Percentiles rank a stretch among this genome's conserved stretches.
Conservation (phyloP, 164 flowering plant species). For the Macadamia tetraphylla region DNA sequence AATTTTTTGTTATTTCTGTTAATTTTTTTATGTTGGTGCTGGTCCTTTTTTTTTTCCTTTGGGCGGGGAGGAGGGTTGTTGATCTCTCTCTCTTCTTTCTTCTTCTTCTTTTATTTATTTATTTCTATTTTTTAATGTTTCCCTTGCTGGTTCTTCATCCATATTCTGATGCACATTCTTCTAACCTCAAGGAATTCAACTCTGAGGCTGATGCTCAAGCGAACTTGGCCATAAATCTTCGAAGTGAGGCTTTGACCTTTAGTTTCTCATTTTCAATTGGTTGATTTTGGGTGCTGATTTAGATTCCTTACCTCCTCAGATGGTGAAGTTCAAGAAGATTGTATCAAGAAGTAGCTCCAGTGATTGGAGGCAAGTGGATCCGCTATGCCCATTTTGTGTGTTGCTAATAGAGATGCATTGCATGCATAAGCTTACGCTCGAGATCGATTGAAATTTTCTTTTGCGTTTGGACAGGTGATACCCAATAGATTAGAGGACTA, state of each 20-base stretch:
- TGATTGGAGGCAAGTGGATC: background rate
- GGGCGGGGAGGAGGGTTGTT: no score
- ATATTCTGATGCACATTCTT: constrained; percentile 1
- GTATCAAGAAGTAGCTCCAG: constrained; percentile 5
- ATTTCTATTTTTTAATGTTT: no score
- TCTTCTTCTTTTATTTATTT: background rate
- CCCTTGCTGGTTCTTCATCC: background rate
- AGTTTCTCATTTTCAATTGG: background rate
- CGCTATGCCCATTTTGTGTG: background rate
- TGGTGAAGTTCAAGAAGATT: constrained; percentile 50
- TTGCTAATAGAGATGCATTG: background rate
- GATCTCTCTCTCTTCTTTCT: background rate
- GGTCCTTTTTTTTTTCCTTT: background rate
- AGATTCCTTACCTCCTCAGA: constrained; percentile 33
- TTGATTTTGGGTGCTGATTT: background rate
- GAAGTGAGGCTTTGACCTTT: constrained; percentile 31
- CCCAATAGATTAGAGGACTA: no score
- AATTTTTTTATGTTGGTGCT: background rate
- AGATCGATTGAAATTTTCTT: no score
- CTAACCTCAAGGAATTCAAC: constrained; percentile 43
- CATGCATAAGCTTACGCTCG: no score
- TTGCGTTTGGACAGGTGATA: no score
- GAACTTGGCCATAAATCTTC: constrained; percentile 55
- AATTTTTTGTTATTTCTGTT: background rate
- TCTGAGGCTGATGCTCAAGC: constrained; percentile 87